Evolutionary conservation across 1,284 basidiomycete genomes (phyloP).

Genomic region (Mrakiaceae sp.): DNA sequence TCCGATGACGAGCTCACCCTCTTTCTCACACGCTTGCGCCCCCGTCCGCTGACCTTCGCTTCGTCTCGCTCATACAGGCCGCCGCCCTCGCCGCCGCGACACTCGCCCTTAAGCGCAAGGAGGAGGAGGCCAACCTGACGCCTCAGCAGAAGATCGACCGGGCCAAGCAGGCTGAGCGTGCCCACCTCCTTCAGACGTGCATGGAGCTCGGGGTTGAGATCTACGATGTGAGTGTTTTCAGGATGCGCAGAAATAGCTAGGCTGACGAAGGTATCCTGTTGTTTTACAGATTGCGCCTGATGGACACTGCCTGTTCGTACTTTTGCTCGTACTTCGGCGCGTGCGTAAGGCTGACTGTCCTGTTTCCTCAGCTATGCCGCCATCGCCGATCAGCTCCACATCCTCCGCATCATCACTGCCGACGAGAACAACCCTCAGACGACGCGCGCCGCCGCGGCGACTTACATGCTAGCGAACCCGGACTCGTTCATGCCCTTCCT

Average conservation of each 20-base stretch:
- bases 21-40: too few species aligned
- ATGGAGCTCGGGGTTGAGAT: conserved; percentile 56
- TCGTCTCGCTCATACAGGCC: too few species aligned
- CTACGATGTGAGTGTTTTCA: conserved; percentile 47
- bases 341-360: too few species aligned
- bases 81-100: too few species aligned
- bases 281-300: conserved; percentile 68
- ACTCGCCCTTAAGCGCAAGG: too few species aligned
- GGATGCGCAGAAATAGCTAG: not conserved
- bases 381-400: conserved; percentile 60
- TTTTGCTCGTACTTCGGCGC: too few species aligned
- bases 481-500: conserved; percentile 93
- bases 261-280: too few species aligned
- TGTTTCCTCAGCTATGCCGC: conserved; percentile 51
- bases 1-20: too few species aligned
- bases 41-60: too few species aligned
- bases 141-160: conserved; percentile 10
- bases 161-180: conserved; percentile 16
- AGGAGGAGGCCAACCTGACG: not conserved
- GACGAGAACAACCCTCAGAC: conserved; percentile 22
- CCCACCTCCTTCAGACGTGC: conserved; percentile 41
- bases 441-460: conserved; percentile 56
- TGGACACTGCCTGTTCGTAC: conserved; percentile 64
- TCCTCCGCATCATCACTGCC: conserved; percentile 27
- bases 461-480: conserved; percentile 70